phyloP scores from a whole-genome alignment of 2,329 filamentous ascomycete species.

The Aspergillus transmontanensis region DNA sequence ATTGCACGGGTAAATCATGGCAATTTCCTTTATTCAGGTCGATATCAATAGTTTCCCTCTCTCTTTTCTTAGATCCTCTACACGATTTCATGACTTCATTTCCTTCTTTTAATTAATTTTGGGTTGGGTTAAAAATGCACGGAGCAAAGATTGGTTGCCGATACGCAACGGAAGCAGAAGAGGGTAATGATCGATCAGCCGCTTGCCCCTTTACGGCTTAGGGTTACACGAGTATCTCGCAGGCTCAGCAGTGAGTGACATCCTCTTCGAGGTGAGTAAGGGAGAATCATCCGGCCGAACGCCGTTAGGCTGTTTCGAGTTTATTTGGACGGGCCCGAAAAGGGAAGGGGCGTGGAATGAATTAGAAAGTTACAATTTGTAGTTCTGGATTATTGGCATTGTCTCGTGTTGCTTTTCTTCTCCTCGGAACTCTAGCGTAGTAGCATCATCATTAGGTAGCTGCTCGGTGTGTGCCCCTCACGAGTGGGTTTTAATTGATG shows the following conservation, averaged over 20 bases:
- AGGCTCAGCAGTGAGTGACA: conserved; percentile 1
- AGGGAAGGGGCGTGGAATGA: conserved; percentile 11
- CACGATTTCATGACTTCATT: background rate
- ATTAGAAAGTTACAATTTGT: background rate
- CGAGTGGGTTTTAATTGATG: conserved; percentile 15
- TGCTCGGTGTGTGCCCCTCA: conserved; percentile 2
- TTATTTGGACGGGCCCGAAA: conserved; percentile 34
- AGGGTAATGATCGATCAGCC: conserved; percentile 21
- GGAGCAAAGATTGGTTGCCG: conserved; percentile 18
- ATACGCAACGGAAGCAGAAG: conserved; percentile 22
- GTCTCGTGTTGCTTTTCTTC: conserved; percentile 6
- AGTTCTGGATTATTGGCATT: conserved; percentile 11
- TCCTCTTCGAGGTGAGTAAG: background rate
- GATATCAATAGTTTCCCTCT: background rate
- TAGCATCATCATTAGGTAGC: conserved; percentile 13
- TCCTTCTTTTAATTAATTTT: background rate
- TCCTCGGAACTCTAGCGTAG: background rate
- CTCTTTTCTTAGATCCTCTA: background rate
- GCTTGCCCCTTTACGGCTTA: conserved; percentile 15
- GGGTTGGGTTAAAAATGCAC: background rate
- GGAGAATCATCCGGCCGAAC: conserved; percentile 24
- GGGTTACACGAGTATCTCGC: conserved; percentile 24
- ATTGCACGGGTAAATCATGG: background rate
- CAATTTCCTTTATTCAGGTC: background rate
- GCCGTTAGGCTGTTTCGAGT: conserved; percentile 46